A percentile compares a stretch with the other conserved stretches of the same genome.
These are phyloP conservation scores for Gossypium davidsonii DNA, from an alignment of 441 rosid species.

Conservation along the genomic window DNA sequence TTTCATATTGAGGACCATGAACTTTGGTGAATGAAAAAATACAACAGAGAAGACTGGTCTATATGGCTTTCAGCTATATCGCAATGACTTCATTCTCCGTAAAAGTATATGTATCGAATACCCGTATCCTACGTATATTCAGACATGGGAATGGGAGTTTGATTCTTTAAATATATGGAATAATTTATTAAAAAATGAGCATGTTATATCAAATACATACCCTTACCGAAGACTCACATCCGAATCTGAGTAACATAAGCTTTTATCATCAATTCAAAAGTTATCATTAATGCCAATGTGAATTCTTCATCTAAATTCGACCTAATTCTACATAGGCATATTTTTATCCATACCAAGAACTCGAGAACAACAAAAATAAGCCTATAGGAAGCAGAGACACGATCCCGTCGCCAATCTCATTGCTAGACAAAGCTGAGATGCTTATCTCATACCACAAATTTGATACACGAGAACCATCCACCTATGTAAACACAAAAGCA, in stretches of 20 bases:
- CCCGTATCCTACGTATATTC: background rate
- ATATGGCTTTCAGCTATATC: background rate
- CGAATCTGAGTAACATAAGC: background rate
- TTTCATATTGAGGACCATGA: background rate
- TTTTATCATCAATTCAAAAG: background rate
- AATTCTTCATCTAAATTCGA: background rate
- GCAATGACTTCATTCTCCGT: too few species aligned
- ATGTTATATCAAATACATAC: too few species aligned
- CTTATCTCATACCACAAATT: background rate
- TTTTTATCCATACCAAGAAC: background rate
- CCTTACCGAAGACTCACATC: background rate
- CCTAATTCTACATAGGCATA: background rate
- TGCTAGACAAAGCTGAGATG: background rate
- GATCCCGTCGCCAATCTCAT: background rate
- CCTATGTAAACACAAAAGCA: background rate
- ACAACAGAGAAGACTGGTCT: background rate
- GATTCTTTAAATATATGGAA: background rate
- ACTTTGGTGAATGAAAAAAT: background rate
- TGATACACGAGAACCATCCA: background rate
- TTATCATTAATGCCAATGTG: background rate
- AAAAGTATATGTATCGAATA: too few species aligned
- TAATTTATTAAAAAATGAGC: background rate
- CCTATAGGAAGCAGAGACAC: background rate
- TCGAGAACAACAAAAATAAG: background rate
- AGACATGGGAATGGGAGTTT: background rate